These are phyloP conservation scores for Torulaspora gathmanii DNA, from an alignment of 805 yeast species.

Conservation along the genomic window DNA sequence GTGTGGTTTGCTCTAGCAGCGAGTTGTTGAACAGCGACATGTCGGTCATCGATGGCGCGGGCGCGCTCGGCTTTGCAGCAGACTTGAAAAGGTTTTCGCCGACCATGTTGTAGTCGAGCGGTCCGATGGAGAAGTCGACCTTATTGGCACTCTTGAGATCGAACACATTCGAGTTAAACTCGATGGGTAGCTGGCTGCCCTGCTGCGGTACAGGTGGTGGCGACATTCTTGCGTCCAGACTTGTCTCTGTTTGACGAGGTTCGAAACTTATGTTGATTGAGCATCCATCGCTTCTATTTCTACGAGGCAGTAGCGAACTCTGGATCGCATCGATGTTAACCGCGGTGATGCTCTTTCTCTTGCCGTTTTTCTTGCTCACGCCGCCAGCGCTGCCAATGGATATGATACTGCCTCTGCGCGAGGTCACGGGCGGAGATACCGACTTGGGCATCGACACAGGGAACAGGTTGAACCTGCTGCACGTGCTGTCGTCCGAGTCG, in stretches of 20 bases:
- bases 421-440: constrained; percentile 9
- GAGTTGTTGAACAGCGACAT: constrained; percentile 16
- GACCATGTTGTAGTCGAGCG: constrained; percentile 3
- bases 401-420: constrained; percentile 14
- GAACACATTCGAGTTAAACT: constrained; percentile 11
- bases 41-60: constrained; percentile 13
- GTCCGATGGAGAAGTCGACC: constrained; percentile 8
- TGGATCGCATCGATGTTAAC: constrained; percentile 9
- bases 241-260: constrained; percentile 2
- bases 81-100: background rate
- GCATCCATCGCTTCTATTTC: constrained; percentile 14
- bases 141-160: background rate
- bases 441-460: constrained; percentile 10
- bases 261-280: constrained; percentile 10
- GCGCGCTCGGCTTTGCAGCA: background rate
- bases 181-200: constrained; percentile 5
- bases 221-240: constrained; percentile 8
- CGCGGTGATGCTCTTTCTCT: constrained; percentile 12
- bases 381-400: constrained; percentile 12
- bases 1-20: constrained; percentile 12
- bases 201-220: constrained; percentile 1
- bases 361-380: constrained; percentile 7
- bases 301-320: constrained; percentile 7
- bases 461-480: constrained; percentile 9
- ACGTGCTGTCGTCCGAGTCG: constrained; percentile 13